Percentiles rank a stretch among this genome's conserved stretches.
phyloP scores from a whole-genome alignment of 306 rosid species.

The Bauhinia variegata region DNA sequence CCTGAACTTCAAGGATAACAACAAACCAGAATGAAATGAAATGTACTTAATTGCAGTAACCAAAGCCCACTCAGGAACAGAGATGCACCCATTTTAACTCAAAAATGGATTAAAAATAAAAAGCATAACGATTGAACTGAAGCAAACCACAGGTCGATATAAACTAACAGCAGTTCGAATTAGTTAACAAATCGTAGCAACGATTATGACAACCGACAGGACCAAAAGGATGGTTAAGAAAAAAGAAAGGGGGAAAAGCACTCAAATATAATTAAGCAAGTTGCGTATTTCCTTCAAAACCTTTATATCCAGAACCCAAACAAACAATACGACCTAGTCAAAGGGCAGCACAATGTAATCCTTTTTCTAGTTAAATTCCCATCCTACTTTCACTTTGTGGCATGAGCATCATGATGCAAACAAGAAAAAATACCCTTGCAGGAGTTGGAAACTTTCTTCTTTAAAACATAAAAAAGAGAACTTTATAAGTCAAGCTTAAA shows the following conservation, averaged over 20 bases:
- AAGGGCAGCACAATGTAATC: slow-evolving; percentile 21
- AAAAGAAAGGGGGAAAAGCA: slow-evolving; percentile 1
- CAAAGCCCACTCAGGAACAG: background rate
- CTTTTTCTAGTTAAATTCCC: background rate
- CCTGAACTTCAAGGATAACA: background rate
- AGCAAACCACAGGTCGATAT: background rate
- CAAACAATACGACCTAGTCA: slow-evolving; percentile 7
- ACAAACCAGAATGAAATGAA: background rate
- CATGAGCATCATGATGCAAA: slow-evolving; percentile 17
- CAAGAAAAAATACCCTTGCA: background rate
- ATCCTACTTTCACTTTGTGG: slow-evolving; percentile 1
- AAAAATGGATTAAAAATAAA: background rate
- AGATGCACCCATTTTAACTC: background rate
- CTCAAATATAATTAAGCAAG: slow-evolving; percentile 20
- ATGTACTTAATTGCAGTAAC: background rate
- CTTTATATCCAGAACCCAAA: slow-evolving; percentile 11
- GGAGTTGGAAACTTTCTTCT: too few species aligned
- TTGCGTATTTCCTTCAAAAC: slow-evolving; percentile 15
- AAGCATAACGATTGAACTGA: background rate
- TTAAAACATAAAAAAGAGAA: too few species aligned
- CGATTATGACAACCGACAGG: background rate
- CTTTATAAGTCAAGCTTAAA: background rate
- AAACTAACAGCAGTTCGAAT: slow-evolving; percentile 14
- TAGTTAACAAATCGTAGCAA: background rate
- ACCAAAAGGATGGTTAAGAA: background rate